Percentiles rank a stretch among this genome's conserved stretches.
phyloP scores from a whole-genome alignment of 495 filamentous ascomycete genomes.

The Neurospora tetrasperma region DNA sequence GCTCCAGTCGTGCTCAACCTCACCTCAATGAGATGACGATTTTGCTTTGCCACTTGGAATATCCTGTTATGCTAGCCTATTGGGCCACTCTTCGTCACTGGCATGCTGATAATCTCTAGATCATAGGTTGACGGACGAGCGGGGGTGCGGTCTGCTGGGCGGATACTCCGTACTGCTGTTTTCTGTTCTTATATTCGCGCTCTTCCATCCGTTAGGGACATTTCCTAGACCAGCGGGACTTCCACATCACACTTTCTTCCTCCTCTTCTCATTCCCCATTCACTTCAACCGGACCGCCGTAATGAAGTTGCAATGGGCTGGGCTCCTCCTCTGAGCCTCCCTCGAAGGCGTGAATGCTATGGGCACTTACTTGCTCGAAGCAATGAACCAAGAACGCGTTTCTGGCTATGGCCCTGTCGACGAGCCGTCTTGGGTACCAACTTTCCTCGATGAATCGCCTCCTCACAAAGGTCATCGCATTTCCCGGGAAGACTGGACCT shows the following conservation, averaged over 20 bases:
- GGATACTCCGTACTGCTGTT: background rate
- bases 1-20: background rate
- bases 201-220: background rate
- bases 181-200: background rate
- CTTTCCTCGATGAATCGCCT: background rate
- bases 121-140: background rate
- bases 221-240: background rate
- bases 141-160: background rate
- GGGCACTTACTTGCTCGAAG: background rate
- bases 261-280: background rate
- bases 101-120: background rate
- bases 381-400: background rate
- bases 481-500: background rate
- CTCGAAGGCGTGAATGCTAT: background rate
- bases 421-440: background rate
- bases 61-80: background rate
- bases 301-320: background rate
- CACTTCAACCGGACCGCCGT: background rate
- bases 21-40: background rate
- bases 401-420: background rate
- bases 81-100: background rate
- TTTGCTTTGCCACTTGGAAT: background rate
- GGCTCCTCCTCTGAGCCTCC: background rate
- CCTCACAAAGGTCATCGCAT: background rate
- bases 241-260: background rate